Conservation (phyloP, 2,329 filamentous ascomycete genomes). For the Orbilia oligospora region DNA sequence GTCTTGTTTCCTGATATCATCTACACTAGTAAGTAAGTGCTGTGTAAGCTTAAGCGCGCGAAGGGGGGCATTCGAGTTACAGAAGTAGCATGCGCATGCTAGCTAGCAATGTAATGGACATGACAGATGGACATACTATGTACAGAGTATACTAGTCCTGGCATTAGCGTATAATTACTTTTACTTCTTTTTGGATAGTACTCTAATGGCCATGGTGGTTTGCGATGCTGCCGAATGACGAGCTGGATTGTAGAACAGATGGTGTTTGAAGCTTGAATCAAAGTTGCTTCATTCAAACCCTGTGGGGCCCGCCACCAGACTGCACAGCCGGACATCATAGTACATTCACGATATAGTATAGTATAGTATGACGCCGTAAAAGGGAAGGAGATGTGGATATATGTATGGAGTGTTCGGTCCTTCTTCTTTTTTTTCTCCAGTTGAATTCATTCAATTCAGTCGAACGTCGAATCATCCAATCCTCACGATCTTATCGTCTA, state of each 20-base stretch:
- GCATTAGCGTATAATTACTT: no score
- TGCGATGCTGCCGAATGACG: not conserved
- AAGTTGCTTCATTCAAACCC: conserved; percentile 54
- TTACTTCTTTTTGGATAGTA: no score
- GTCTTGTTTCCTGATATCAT: not conserved
- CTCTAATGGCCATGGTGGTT: no score
- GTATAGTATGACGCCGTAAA: not conserved
- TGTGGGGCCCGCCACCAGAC: conserved; percentile 42
- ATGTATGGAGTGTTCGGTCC: conserved; percentile 19
- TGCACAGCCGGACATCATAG: conserved; percentile 7
- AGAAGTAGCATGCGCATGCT: conserved; percentile 10
- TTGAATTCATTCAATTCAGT: conserved; percentile 1
- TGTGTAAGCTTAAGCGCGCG: conserved; percentile 10
- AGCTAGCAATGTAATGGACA: no score
- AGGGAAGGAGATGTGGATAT: conserved; percentile 17
- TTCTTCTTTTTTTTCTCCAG: not conserved
- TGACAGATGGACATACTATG: no score
- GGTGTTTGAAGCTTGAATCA: conserved; percentile 61
- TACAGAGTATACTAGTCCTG: no score
- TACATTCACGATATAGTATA: no score
- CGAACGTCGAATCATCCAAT: not conserved
- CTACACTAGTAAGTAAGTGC: no score
- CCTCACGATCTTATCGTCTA: conserved; percentile 49
- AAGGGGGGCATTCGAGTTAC: conserved; percentile 3
- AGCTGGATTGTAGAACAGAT: conserved; percentile 40